phyloP scores from a whole-genome alignment of 495 filamentous ascomycete species.

The Schizothecium vesticola region DNA sequence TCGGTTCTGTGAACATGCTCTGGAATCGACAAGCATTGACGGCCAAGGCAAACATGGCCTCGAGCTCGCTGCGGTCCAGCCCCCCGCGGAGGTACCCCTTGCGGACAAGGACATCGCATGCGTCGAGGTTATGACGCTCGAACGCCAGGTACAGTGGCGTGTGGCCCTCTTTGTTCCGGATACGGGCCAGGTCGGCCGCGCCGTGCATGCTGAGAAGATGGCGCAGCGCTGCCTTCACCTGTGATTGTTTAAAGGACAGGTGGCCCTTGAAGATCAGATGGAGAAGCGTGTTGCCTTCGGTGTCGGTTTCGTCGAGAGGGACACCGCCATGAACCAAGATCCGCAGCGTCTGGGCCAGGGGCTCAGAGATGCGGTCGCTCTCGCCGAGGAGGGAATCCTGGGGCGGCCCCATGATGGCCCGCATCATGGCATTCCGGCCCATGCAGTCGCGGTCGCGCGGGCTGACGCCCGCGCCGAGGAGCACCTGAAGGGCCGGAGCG shows the following conservation, averaged over 20 bases:
- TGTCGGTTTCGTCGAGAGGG: constrained; percentile 15
- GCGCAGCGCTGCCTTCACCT: constrained; percentile 14
- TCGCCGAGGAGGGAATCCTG: constrained; percentile 7
- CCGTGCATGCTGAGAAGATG: constrained; percentile 18
- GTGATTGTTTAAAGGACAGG: constrained; percentile 2
- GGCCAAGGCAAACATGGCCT: not conserved
- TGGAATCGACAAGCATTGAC: not conserved
- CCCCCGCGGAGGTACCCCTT: constrained; percentile 12
- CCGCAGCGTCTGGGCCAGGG: constrained; percentile 13
- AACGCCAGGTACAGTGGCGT: constrained; percentile 17
- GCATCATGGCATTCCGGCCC: constrained; percentile 16
- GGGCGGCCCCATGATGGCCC: constrained; percentile 15
- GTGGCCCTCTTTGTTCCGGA: constrained; percentile 8
- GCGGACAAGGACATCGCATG: constrained; percentile 24
- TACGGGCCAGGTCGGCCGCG: constrained; percentile 3
- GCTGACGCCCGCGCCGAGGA: constrained; percentile 19
- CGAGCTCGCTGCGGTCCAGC: not conserved
- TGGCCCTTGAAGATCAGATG: constrained; percentile 23
- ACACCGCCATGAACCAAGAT: constrained; percentile 18
- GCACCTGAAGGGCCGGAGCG: constrained; percentile 15
- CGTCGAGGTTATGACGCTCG: constrained; percentile 7
- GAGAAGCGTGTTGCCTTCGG: constrained; percentile 20
- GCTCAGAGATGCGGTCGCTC: not conserved
- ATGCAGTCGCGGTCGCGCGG: constrained; percentile 15
- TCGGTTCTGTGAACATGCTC: not conserved